These are phyloP conservation scores for Boletus sp. DNA, from an alignment of 768 basidiomycete genomes.

Conservation along the genomic window DNA sequence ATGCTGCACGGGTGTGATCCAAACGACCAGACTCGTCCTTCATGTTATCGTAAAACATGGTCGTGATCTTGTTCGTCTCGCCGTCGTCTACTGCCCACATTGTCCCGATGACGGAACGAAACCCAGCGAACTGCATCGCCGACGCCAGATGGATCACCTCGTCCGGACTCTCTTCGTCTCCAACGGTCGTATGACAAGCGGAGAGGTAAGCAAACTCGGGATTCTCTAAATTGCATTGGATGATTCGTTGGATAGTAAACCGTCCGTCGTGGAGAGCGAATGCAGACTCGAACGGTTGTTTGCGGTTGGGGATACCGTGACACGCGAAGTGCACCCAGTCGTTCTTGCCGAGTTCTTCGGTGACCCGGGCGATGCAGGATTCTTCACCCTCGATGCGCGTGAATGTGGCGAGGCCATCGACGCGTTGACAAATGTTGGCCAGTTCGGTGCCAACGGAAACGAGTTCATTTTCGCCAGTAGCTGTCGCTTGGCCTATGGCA, in stretches of 20 bases:
- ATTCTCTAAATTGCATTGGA: too few species aligned
- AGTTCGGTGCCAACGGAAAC: not conserved
- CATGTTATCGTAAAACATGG: not conserved
- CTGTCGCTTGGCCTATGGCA: not conserved
- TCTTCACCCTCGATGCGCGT: not conserved
- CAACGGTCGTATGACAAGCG: too few species aligned
- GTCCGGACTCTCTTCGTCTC: too few species aligned
- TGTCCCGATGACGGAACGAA: not conserved
- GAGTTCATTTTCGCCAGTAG: not conserved
- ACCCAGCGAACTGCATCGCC: not conserved
- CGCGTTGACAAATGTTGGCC: not conserved
- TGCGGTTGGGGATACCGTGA: too few species aligned
- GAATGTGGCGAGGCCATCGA: not conserved
- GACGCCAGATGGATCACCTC: not conserved
- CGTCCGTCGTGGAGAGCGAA: too few species aligned
- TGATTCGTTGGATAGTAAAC: too few species aligned
- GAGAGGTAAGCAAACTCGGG: too few species aligned
- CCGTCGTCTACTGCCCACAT: constrained; percentile 1
- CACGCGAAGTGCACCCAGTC: too few species aligned
- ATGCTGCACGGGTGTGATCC: constrained; percentile 1
- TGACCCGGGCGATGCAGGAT: too few species aligned
- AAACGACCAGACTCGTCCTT: not conserved
- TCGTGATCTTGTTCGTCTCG: not conserved
- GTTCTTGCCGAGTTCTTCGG: too few species aligned
- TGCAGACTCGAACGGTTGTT: too few species aligned